A percentile compares a stretch with the other conserved stretches of the same genome.
phyloP scores from a whole-genome alignment of 164 flowering plant genomes.

The Nymphaea colorata region DNA sequence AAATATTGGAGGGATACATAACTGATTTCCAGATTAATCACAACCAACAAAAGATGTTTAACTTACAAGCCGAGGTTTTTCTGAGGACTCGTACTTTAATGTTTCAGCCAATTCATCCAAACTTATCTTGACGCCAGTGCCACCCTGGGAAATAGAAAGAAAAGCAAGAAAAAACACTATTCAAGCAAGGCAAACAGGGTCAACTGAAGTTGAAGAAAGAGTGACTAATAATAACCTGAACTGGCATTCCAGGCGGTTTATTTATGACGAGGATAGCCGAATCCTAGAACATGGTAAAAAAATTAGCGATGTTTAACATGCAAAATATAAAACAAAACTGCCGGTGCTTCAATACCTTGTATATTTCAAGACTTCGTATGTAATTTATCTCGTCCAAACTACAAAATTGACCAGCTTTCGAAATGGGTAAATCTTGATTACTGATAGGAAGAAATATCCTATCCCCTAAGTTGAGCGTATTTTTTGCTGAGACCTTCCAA shows the following conservation, averaged over 20 bases:
- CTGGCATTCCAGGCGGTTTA: slow-evolving; percentile 92
- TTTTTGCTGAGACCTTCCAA: slow-evolving; percentile 72
- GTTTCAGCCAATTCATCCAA: slow-evolving; percentile 69
- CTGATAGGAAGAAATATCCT: slow-evolving; percentile 58
- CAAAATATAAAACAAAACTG: slow-evolving; percentile 4
- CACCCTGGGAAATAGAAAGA: slow-evolving; percentile 46
- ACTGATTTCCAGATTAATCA: background rate
- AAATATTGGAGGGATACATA: background rate
- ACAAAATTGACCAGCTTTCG: slow-evolving; percentile 21
- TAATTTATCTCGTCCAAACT: slow-evolving; percentile 49
- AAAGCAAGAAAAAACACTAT: background rate
- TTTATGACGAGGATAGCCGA: slow-evolving; percentile 72
- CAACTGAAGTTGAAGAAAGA: background rate
- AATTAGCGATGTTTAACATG: slow-evolving; percentile 6
- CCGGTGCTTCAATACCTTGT: slow-evolving; percentile 43
- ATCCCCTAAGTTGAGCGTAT: slow-evolving; percentile 57
- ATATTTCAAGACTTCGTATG: slow-evolving; percentile 52
- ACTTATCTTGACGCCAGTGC: slow-evolving; percentile 67
- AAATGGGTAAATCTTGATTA: slow-evolving; percentile 30
- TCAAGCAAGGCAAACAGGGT: background rate
- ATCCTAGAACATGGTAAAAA: slow-evolving; percentile 41
- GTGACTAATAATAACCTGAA: slow-evolving; percentile 50
- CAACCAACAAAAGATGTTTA: background rate
- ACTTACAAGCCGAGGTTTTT: slow-evolving; percentile 89
- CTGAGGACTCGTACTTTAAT: slow-evolving; percentile 48